Conservation (phyloP, 176 grass and related monocot genomes). For the Avena eriantha region DNA sequence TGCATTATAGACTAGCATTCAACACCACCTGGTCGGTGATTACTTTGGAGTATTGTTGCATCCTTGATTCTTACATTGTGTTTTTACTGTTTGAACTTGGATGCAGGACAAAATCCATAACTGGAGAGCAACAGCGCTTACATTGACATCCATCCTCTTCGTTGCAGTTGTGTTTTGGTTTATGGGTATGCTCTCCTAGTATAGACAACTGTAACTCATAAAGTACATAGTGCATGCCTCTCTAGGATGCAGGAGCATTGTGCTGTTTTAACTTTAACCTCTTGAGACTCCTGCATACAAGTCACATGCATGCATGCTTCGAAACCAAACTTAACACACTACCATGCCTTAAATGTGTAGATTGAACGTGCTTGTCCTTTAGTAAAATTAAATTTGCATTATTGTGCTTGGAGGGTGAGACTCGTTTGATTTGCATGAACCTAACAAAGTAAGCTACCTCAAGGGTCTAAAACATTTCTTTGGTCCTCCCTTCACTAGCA, state of each 20-base stretch:
- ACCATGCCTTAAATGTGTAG: slow-evolving; percentile 11
- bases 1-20: neutral
- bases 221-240: neutral
- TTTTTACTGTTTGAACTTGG: slow-evolving; percentile 34
- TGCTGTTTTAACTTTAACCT: neutral
- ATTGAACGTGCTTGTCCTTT: slow-evolving; percentile 4
- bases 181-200: slow-evolving; percentile 57
- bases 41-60: slow-evolving; percentile 34
- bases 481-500: no score
- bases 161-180: slow-evolving; percentile 83
- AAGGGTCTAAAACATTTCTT: no score
- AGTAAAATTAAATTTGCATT: neutral
- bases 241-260: no score
- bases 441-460: no score
- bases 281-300: neutral
- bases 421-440: no score
- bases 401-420: no score
- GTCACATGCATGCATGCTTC: neutral
- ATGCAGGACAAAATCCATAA: slow-evolving; percentile 88
- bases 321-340: neutral
- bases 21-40: neutral
- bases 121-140: slow-evolving; percentile 87
- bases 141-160: slow-evolving; percentile 84
- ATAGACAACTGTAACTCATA: neutral
- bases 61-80: neutral